Evolutionary conservation across 441 rosid species (phyloP), one percentile per base, ranked within the genome.

Genomic region (Populus tomentosa): DNA sequence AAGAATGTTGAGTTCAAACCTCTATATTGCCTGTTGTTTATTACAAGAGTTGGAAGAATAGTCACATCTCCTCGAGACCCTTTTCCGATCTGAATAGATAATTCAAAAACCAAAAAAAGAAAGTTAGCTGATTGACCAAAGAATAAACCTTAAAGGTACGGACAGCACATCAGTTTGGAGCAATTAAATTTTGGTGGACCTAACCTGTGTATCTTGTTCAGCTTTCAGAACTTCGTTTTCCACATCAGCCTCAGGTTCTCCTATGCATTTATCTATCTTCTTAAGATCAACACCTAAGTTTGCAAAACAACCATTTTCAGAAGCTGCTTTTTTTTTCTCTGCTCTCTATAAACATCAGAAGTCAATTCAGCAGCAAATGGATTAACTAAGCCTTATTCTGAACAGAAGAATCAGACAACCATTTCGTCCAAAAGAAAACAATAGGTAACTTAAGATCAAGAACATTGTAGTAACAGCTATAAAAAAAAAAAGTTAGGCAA

Each of bases 21-120:
- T 92, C 98, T 89, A 76, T 95, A 95, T 66, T 93, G 99, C 83
- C 95, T 79, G 75, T 87, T 88, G 86, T 95, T 95, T 71, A 95
- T 84, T 20, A 95, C 89, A 67, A 95, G 90, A 69, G 99, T 95
- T 33, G 99, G 99, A 83, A 95, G 80, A 69, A 93, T 95, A 68
- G 99, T 93, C 78, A 95, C 97, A 84, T 95, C 99, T 68, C 99
- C 98, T 14, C 98, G 87, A 38, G 93, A 70, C 40, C 95, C 99
- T 77, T 88, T 87, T 38, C 99, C 99, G 61, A 95, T 88, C 99
- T 95, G 83, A 80, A 73, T 38, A 10, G 38, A 68, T 32, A 75
- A 20, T 59, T 28, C 71, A 14, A 35, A 77, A 69, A 30, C 78
- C 69, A 73, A 62, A 73, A 69, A 59, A 23, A 10, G 26, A 61